These are phyloP conservation scores for Pseudocercospora fijiensis DNA, from an alignment of 2,329 filamentous ascomycete species.

Conservation along the genomic window DNA sequence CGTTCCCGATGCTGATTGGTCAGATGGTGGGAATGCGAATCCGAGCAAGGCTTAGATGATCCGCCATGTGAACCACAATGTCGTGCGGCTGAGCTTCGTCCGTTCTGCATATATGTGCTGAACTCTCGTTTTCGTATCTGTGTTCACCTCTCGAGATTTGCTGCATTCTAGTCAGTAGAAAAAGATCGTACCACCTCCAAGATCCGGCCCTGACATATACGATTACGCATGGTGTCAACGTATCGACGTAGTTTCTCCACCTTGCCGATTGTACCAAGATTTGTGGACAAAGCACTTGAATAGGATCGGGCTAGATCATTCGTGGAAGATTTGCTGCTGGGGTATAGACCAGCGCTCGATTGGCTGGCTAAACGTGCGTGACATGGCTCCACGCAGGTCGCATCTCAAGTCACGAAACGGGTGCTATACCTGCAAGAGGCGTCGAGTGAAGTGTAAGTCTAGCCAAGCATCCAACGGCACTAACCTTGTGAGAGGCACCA, in stretches of 20 bases:
- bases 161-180: not conserved
- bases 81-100: constrained; percentile 1
- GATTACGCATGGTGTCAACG: not conserved
- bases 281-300: not conserved
- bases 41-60: not conserved
- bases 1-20: not conserved
- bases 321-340: not conserved
- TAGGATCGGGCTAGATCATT: not conserved
- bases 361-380: not conserved
- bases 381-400: constrained; percentile 21
- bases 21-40: not conserved
- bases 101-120: constrained; percentile 1
- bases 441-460: constrained; percentile 19
- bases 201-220: not conserved
- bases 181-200: not conserved
- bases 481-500: not conserved
- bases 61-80: not conserved
- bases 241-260: not conserved
- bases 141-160: not conserved
- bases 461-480: not conserved
- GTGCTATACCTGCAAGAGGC: constrained; percentile 21
- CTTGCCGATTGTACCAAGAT: not conserved
- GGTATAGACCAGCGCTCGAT: not conserved
- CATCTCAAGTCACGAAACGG: constrained; percentile 21
- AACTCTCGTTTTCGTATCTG: constrained; percentile 5